phyloP scores from a whole-genome alignment of 2,329 filamentous ascomycete species.

The Ceratocystis ficicola region DNA sequence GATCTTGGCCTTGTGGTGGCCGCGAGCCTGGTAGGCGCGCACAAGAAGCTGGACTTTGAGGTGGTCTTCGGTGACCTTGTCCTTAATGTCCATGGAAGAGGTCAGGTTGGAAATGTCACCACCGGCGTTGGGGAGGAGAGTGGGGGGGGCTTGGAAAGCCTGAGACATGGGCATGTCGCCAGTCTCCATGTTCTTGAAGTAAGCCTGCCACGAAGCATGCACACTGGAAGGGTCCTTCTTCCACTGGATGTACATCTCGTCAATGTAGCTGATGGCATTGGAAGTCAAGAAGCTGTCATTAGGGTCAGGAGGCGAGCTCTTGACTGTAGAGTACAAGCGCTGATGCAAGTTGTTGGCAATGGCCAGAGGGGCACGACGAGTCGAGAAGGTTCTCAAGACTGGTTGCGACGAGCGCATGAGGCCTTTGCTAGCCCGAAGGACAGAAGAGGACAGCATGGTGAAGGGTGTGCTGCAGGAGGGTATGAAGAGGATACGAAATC shows the following conservation, averaged over 20 bases:
- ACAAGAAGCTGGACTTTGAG: constrained; percentile 96
- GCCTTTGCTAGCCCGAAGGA: constrained; percentile 43
- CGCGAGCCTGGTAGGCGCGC: constrained; percentile 92
- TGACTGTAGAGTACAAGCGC: constrained; percentile 41
- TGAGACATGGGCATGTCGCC: constrained; percentile 96
- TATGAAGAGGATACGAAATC: not conserved
- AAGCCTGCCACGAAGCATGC: constrained; percentile 96
- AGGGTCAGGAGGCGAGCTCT: constrained; percentile 53
- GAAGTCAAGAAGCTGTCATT: constrained; percentile 95
- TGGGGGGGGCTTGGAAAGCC: constrained; percentile 91
- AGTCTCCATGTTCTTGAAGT: constrained; percentile 98
- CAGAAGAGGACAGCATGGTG: constrained; percentile 22
- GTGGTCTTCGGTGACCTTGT: constrained; percentile 76
- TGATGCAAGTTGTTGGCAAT: constrained; percentile 33
- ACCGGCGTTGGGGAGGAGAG: constrained; percentile 69
- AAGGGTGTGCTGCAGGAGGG: constrained; percentile 1
- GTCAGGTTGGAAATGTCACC: constrained; percentile 64
- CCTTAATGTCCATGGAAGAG: constrained; percentile 57
- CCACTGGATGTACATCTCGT: constrained; percentile 99
- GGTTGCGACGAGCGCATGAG: constrained; percentile 42
- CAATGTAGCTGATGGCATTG: constrained; percentile 96
- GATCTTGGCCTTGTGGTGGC: constrained; percentile 96
- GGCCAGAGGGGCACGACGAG: constrained; percentile 39
- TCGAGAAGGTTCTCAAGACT: constrained; percentile 36
- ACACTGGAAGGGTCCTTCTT: constrained; percentile 86